phyloP scores from a whole-genome alignment of 257 asterid genomes.

The Gentiana dahurica region DNA sequence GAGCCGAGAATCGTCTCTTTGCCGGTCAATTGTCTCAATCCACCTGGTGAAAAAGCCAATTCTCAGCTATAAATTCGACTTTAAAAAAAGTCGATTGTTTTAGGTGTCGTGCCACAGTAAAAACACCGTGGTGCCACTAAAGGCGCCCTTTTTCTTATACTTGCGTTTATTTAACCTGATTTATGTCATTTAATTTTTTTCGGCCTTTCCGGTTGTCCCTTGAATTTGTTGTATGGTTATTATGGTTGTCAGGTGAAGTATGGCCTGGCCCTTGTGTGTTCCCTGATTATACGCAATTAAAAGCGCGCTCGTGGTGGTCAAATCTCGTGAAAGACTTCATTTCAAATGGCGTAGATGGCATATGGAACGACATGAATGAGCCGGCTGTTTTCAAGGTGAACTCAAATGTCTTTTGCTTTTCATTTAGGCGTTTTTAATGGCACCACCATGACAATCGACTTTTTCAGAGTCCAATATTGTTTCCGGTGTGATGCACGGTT shows the following conservation, averaged over 20 bases:
- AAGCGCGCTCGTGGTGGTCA: conserved; percentile 92
- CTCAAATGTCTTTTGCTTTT: conserved; percentile 5
- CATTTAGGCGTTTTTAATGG: background rate
- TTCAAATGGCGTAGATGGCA: conserved; percentile 89
- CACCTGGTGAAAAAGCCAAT: too few species aligned
- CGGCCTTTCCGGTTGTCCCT: background rate
- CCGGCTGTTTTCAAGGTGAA: conserved; percentile 95
- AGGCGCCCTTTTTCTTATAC: background rate
- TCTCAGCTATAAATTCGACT: too few species aligned
- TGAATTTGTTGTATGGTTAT: conserved; percentile 8
- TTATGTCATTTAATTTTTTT: background rate
- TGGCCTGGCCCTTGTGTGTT: conserved; percentile 99
- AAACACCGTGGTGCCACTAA: too few species aligned
- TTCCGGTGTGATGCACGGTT: too few species aligned
- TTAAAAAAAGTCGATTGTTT: too few species aligned
- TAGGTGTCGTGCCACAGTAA: too few species aligned
- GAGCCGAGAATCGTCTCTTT: too few species aligned
- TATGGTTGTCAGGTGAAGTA: conserved; percentile 58
- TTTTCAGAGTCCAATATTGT: too few species aligned
- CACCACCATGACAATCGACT: too few species aligned
- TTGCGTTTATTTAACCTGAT: background rate
- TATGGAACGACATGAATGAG: conserved; percentile 99
- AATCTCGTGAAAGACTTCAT: conserved; percentile 67
- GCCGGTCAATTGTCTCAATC: too few species aligned
- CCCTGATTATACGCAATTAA: conserved; percentile 79